Conservation (phyloP, 139 green algal species). For the Dunaliella sp. region DNA sequence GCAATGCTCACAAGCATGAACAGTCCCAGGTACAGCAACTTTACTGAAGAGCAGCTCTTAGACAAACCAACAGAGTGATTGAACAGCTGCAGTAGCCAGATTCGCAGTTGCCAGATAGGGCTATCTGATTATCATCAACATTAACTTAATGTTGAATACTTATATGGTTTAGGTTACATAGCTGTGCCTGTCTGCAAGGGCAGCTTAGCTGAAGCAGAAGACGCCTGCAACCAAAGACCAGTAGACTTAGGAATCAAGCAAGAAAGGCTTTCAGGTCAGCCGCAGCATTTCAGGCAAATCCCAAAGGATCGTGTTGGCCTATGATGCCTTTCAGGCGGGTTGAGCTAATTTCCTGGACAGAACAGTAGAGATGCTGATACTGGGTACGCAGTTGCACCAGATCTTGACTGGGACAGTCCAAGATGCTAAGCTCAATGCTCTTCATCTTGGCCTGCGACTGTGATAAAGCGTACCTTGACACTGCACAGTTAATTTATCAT, state of each 20-base stretch:
- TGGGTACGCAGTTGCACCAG: no score
- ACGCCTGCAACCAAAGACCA: background rate
- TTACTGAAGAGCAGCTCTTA: background rate
- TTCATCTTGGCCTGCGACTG: no score
- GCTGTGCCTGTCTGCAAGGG: background rate
- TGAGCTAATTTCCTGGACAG: no score
- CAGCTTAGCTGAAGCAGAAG: conserved; percentile 7
- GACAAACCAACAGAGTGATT: background rate
- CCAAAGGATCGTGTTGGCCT: background rate
- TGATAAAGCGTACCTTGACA: no score
- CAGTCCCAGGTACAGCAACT: background rate
- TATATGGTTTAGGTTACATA: background rate
- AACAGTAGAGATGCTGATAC: no score
- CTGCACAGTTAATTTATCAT: no score
- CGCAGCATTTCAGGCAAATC: background rate
- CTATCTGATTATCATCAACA: background rate
- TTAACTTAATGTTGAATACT: background rate
- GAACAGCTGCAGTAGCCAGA: background rate
- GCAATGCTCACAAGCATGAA: background rate
- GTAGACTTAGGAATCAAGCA: background rate
- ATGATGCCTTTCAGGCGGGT: background rate
- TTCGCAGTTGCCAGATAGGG: background rate
- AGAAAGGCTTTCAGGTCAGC: background rate
- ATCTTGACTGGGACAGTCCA: background rate
- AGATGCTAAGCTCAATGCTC: background rate